A percentile compares a stretch with the other conserved stretches of the same genome.
These are phyloP conservation scores for Parsonsia alboflavescens DNA, from an alignment of 257 asterid genomes.

Conservation along the genomic window DNA sequence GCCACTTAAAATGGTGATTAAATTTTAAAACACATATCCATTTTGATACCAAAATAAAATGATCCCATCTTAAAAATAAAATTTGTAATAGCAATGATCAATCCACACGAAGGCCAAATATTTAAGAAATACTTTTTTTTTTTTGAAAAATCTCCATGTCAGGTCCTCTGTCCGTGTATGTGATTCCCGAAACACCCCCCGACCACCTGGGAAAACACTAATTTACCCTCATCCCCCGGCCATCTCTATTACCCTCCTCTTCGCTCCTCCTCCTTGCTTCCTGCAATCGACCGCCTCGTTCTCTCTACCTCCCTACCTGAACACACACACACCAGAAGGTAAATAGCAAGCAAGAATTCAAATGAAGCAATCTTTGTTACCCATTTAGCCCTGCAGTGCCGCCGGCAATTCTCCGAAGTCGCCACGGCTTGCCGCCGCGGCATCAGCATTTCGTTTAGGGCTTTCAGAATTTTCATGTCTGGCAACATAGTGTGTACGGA, in stretches of 20 bases:
- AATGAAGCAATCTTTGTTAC: conserved; percentile 11
- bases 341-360: background rate
- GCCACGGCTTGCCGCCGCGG: conserved; percentile 15
- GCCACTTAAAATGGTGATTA: too few species aligned
- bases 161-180: too few species aligned
- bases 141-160: too few species aligned
- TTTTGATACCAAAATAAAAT: too few species aligned
- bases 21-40: too few species aligned
- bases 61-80: too few species aligned
- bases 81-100: too few species aligned
- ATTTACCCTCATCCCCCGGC: conserved; percentile 2
- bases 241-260: conserved; percentile 7
- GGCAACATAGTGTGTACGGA: background rate
- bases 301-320: conserved; percentile 15
- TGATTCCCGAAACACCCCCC: background rate
- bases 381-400: conserved; percentile 12
- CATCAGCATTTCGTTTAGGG: conserved; percentile 6
- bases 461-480: conserved; percentile 7
- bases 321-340: background rate
- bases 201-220: background rate
- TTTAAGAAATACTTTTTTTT: too few species aligned
- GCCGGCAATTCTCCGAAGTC: conserved; percentile 7
- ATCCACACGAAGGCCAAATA: too few species aligned
- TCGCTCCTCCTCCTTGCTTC: background rate
- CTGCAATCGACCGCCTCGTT: conserved; percentile 23